Evolutionary conservation across 2,329 filamentous ascomycete genomes (phyloP).

Genomic region (Trichophaea hybrida): DNA sequence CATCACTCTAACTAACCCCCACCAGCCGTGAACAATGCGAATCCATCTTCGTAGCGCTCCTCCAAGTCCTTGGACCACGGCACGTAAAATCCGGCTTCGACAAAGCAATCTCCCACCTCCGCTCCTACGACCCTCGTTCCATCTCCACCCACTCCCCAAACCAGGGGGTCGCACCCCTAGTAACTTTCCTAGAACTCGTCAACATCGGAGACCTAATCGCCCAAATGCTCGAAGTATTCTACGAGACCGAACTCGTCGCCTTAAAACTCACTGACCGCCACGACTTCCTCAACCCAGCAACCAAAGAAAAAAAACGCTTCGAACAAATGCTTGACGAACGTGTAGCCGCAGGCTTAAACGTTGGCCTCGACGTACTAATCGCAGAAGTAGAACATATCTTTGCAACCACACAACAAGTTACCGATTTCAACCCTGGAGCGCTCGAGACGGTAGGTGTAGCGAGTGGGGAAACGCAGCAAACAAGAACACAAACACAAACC

Average conservation of each 20-base stretch:
- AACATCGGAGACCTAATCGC: constrained; percentile 96
- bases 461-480: constrained; percentile 26
- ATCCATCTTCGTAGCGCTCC: constrained; percentile 68
- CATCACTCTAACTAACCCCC: background rate
- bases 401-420: constrained; percentile 69
- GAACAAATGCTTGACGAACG: constrained; percentile 97
- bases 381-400: constrained; percentile 94
- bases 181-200: constrained; percentile 91
- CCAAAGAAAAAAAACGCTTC: constrained; percentile 93
- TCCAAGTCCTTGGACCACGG: constrained; percentile 68
- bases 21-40: constrained; percentile 57
- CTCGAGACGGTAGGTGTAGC: constrained; percentile 28
- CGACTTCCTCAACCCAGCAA: constrained; percentile 83
- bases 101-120: constrained; percentile 79
- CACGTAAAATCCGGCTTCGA: constrained; percentile 91
- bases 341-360: constrained; percentile 88
- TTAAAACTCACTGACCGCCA: constrained; percentile 77
- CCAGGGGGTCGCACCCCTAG: constrained; percentile 66
- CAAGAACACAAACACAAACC: constrained; percentile 31
- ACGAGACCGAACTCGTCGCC: constrained; percentile 79
- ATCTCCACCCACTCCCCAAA: constrained; percentile 48
- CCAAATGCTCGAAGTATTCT: constrained; percentile 98
- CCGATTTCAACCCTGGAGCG: constrained; percentile 70
- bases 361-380: constrained; percentile 96
- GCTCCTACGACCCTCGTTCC: constrained; percentile 78